These are phyloP conservation scores for Senecio squalidus DNA, from an alignment of 140 eudicot genomes.

Conservation along the genomic window DNA sequence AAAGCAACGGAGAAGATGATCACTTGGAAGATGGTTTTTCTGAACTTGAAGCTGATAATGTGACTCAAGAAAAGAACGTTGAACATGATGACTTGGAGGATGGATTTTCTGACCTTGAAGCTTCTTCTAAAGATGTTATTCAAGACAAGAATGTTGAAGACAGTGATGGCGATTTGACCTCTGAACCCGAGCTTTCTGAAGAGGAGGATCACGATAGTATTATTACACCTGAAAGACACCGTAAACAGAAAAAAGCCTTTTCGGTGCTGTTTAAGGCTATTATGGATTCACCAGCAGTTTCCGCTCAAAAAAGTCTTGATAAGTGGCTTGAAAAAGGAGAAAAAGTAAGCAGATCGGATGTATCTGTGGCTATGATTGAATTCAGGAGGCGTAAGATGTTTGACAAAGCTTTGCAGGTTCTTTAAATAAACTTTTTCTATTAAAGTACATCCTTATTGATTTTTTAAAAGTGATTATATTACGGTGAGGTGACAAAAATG, in stretches of 20 bases:
- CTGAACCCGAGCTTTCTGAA: constrained; percentile 45
- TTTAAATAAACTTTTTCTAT: not conserved
- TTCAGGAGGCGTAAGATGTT: constrained; percentile 54
- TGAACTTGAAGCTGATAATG: constrained; percentile 44
- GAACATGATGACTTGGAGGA: constrained; percentile 59
- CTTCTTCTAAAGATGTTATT: constrained; percentile 16
- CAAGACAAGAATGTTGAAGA: constrained; percentile 24
- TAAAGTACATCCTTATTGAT: not conserved
- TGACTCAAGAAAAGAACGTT: constrained; percentile 13
- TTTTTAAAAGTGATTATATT: not conserved
- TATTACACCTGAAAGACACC: constrained; percentile 17
- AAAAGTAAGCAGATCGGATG: constrained; percentile 30
- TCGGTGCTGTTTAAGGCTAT: constrained; percentile 36
- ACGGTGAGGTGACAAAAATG: not conserved
- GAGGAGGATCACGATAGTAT: constrained; percentile 24
- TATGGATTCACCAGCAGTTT: constrained; percentile 29
- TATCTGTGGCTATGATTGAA: constrained; percentile 11
- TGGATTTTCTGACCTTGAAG: constrained; percentile 73
- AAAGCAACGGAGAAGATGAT: constrained; percentile 51
- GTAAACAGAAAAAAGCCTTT: not conserved
- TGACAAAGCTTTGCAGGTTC: constrained; percentile 75
- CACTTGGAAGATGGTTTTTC: constrained; percentile 77
- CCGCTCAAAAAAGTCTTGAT: constrained; percentile 35
- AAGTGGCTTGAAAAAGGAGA: constrained; percentile 64
- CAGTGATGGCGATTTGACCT: constrained; percentile 26